Conservation (phyloP, 768 basidiomycete species). For the Auricularia sp. region DNA sequence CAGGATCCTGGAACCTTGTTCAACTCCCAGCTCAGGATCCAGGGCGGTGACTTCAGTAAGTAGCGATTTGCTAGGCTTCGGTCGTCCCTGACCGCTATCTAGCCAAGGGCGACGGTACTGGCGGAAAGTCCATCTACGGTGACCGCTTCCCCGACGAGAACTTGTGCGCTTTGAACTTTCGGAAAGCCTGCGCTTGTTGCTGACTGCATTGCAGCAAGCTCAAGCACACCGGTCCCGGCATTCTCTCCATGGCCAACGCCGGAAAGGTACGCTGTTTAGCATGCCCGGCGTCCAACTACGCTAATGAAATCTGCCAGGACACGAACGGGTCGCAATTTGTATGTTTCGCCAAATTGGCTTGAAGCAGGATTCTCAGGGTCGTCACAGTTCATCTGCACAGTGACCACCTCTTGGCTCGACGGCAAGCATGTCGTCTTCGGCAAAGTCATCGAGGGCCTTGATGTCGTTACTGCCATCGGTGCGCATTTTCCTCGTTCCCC, state of each 20-base stretch:
- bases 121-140: slow-evolving; percentile 93
- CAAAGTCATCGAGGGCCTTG: slow-evolving; percentile 85
- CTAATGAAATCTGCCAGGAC: slow-evolving; percentile 46
- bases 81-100: not conserved
- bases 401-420: slow-evolving; percentile 81
- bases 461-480: slow-evolving; percentile 72
- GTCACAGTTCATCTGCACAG: slow-evolving; percentile 82
- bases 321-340: slow-evolving; percentile 95
- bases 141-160: slow-evolving; percentile 91
- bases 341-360: slow-evolving; percentile 16
- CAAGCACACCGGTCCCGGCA: slow-evolving; percentile 79
- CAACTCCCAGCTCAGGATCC: slow-evolving; percentile 50
- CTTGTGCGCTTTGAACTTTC: slow-evolving; percentile 45
- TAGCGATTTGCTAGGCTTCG: slow-evolving; percentile 12
- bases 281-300: not conserved
- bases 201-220: slow-evolving; percentile 59
- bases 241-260: slow-evolving; percentile 91
- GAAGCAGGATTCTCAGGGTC: not conserved
- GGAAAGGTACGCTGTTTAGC: slow-evolving; percentile 15
- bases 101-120: slow-evolving; percentile 83
- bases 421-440: slow-evolving; percentile 93
- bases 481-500: slow-evolving; percentile 11
- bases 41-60: slow-evolving; percentile 96
- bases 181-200: not conserved
- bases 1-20: not conserved